phyloP scores from a whole-genome alignment of 73 alveolate species.

The Paramecium octaurelia region DNA sequence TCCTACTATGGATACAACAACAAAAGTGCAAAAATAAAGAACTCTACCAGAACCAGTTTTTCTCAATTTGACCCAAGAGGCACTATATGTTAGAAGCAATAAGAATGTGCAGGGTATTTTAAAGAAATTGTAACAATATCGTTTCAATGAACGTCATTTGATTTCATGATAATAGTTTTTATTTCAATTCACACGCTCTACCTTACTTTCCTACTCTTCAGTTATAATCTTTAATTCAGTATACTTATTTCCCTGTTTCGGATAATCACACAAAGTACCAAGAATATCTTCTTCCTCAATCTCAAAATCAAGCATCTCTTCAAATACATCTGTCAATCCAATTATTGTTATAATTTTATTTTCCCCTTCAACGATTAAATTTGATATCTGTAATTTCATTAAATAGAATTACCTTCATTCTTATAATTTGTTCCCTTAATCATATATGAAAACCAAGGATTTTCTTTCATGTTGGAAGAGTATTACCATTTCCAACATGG shows the following conservation, averaged over 20 bases:
- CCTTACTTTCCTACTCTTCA: conserved; percentile 34
- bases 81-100: background rate
- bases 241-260: background rate
- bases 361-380: background rate
- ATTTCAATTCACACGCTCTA: background rate
- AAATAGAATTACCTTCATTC: conserved; percentile 34
- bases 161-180: conserved; percentile 9
- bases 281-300: conserved; percentile 57
- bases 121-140: background rate
- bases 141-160: background rate
- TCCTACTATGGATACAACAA: background rate
- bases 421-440: background rate
- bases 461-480: conserved; percentile 23
- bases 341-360: background rate
- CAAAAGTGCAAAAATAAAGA: background rate
- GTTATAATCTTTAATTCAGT: background rate
- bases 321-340: conserved; percentile 51
- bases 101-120: background rate
- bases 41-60: conserved; percentile 19
- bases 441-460: conserved; percentile 27
- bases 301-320: conserved; percentile 60
- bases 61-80: background rate
- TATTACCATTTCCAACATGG: conserved; percentile 41
- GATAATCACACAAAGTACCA: conserved; percentile 2
- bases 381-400: background rate